Base-by-base conservation (phyloP, 2,329 filamentous ascomycete species). In the Orbilia blumenaviensis region DNA sequence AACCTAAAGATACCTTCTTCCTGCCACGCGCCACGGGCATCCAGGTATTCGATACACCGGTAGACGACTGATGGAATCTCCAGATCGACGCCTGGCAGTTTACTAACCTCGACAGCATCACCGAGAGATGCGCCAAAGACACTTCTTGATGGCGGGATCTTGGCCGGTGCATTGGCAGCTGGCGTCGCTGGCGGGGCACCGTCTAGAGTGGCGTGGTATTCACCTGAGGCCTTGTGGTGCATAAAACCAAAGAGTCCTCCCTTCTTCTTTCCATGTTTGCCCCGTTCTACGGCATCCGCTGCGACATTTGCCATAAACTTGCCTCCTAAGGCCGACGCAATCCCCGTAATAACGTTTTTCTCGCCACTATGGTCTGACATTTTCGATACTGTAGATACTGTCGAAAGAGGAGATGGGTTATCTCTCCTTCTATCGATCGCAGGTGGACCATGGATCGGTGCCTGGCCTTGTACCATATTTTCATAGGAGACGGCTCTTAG, bases 1-100 rank as follows among this genome's bases (percentile, higher is more conserved):
- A 99, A 86, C 61, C 95, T 90, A 86, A 99, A 99, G 44, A 99
- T 97, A 46, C 95, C 95, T 83, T 99, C 95, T 82, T 99, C 95
- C 4, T 86, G 86, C 54, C 91, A 87, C 9, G 94, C 95, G 77
- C 92, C 89, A 84, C 94, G 94, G 5, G 89, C 87, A 78, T 92
- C 91, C 16, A 99, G 87, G 82, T 97, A 99, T 82, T 98, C 92
- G 77, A 99, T 92, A 81, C 93, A 97, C 69, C 95, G 90, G 84
- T 96, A 99, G 7, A 98, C 92, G 1, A 99, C 95, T 5, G 94
- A 92, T 0, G 95, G 95, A 27, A 99, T 85, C 27, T 91, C 90
- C 5, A 93, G 89, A 75, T 89, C 88, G 48, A 92, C 86, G 68
- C 93, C 92, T 10, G 85, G 83, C 0, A 93, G 94, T 10, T 89